These are phyloP conservation scores for Vitis hybrid DNA, from an alignment of 177 flowering plant species.

Conservation along the genomic window DNA sequence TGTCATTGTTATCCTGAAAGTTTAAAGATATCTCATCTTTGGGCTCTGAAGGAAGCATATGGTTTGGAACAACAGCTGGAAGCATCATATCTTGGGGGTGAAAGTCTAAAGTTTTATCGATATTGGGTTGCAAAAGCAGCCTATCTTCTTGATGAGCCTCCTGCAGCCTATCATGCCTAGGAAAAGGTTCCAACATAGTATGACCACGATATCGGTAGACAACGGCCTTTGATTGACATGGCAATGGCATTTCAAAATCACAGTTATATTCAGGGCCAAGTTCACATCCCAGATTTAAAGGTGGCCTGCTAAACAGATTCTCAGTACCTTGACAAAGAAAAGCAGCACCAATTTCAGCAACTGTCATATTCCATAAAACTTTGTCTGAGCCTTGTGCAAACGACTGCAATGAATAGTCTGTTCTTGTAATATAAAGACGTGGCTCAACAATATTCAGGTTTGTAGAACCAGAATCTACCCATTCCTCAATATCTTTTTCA, in stretches of 20 bases:
- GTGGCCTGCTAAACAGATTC: constrained; percentile 18
- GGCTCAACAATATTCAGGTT: constrained; percentile 17
- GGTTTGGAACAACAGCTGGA: constrained; percentile 8
- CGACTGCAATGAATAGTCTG: constrained; percentile 48
- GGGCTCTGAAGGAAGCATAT: constrained; percentile 17
- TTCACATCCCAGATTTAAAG: constrained; percentile 13
- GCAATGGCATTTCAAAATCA: constrained; percentile 37
- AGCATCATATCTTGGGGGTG: constrained; percentile 11
- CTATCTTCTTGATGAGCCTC: constrained; percentile 15
- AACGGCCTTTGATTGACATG: constrained; percentile 39
- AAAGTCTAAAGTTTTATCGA: not conserved
- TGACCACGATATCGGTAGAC: constrained; percentile 26
- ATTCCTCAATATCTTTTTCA: constrained; percentile 22
- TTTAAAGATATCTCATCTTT: constrained; percentile 11
- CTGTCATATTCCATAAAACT: constrained; percentile 53
- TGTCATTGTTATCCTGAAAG: not conserved
- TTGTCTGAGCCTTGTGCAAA: constrained; percentile 33
- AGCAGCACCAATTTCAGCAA: constrained; percentile 53
- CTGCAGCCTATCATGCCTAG: constrained; percentile 10
- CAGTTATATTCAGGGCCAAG: constrained; percentile 27
- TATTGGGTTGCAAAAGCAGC: constrained; percentile 12
- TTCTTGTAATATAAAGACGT: constrained; percentile 53
- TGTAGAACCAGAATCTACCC: constrained; percentile 19
- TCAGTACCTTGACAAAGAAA: constrained; percentile 41
- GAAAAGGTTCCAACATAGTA: constrained; percentile 14